These are phyloP conservation scores for Aureobasidium sp. DNA, from an alignment of 2,329 filamentous ascomycete species.

Conservation along the genomic window DNA sequence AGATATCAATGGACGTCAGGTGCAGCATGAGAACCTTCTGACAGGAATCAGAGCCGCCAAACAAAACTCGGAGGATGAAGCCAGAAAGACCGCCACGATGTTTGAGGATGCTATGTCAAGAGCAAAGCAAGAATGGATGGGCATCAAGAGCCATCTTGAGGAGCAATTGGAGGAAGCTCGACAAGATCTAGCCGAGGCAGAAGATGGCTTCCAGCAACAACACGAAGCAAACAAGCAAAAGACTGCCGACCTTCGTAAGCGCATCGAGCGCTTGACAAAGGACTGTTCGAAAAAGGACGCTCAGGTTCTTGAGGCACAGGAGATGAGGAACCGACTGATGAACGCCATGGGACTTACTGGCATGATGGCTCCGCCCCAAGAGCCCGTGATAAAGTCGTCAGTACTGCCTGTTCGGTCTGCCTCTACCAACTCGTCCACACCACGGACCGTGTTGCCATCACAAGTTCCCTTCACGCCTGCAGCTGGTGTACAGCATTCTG, in stretches of 20 bases:
- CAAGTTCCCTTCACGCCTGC: slow-evolving; percentile 10
- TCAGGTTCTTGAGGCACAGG: slow-evolving; percentile 31
- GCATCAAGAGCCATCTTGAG: slow-evolving; percentile 13
- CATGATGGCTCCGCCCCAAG: slow-evolving; percentile 4
- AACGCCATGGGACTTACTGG: slow-evolving; percentile 28
- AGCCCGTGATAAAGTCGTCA: slow-evolving; percentile 11
- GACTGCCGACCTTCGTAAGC: slow-evolving; percentile 19
- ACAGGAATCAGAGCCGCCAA: not conserved
- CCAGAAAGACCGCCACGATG: not conserved
- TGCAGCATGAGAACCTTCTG: not conserved
- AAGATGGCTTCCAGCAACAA: slow-evolving; percentile 14
- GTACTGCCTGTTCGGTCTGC: slow-evolving; percentile 14
- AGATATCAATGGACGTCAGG: not conserved
- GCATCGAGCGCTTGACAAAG: slow-evolving; percentile 23
- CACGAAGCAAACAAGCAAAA: slow-evolving; percentile 16
- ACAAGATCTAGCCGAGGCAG: slow-evolving; percentile 18
- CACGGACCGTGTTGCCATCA: not conserved
- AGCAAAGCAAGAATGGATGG: slow-evolving; percentile 10
- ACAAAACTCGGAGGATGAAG: not conserved
- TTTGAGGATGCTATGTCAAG: slow-evolving; percentile 8
- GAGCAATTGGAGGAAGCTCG: slow-evolving; percentile 14
- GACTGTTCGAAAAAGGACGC: slow-evolving; percentile 29
- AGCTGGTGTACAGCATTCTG: not conserved
- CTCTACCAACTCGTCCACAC: slow-evolving; percentile 11
- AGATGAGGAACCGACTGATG: slow-evolving; percentile 30